Evolutionary conservation across 495 filamentous ascomycete genomes (phyloP).

Genomic region (Aspergillus funiculosus): DNA sequence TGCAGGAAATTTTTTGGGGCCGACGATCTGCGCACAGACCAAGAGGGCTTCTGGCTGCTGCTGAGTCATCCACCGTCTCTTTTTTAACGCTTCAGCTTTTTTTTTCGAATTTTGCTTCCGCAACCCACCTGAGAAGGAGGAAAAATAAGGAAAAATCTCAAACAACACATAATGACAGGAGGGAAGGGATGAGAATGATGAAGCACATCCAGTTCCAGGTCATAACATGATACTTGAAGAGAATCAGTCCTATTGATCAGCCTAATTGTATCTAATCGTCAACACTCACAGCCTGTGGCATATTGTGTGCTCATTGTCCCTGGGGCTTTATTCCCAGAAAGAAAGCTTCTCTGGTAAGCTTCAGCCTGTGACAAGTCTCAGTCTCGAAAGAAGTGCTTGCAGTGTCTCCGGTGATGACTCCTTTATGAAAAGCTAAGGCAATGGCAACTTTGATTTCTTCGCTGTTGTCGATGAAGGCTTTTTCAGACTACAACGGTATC

Average conservation of each 20-base stretch:
- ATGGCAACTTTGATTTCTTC: constrained; percentile 65
- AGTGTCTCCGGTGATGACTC: constrained; percentile 40
- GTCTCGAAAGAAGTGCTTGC: constrained; percentile 15
- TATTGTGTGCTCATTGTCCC: constrained; percentile 4
- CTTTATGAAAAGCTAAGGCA: constrained; percentile 43
- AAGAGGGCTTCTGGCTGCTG: constrained; percentile 2
- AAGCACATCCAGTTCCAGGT: constrained; percentile 8
- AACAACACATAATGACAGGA: neutral
- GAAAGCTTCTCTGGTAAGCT: constrained; percentile 27
- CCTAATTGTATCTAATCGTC: constrained; percentile 14
- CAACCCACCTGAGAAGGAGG: constrained; percentile 4
- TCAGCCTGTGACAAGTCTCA: constrained; percentile 10
- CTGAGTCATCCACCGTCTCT: constrained; percentile 30
- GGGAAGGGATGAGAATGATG: constrained; percentile 16
- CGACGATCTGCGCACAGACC: constrained; percentile 17
- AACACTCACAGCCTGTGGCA: constrained; percentile 1
- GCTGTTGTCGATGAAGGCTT: constrained; percentile 66
- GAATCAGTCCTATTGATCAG: constrained; percentile 3
- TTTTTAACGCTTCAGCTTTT: constrained; percentile 29
- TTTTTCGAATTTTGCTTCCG: constrained; percentile 19
- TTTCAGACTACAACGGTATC: constrained; percentile 99
- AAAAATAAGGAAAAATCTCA: neutral
- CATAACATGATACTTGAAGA: constrained; percentile 15
- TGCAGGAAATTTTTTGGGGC: constrained; percentile 27
- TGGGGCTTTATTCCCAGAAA: constrained; percentile 13